Evolutionary conservation across 1,284 basidiomycete species (phyloP).

Genomic region (Puccinia horiana): DNA sequence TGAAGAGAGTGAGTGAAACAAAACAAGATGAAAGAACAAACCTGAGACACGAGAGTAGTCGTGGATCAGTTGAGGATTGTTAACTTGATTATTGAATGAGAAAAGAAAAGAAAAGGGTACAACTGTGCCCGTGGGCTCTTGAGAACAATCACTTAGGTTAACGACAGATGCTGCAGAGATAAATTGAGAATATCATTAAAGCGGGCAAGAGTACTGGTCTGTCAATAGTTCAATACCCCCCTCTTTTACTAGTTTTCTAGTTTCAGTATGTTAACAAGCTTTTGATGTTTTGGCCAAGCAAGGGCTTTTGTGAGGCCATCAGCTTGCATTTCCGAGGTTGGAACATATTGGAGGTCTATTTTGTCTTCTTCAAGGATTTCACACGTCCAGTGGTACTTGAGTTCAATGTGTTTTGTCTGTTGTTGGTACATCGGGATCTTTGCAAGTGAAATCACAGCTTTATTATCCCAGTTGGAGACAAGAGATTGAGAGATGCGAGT

Average conservation of each 20-base stretch:
- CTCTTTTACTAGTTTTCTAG: background rate
- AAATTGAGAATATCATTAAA: too few relatives aligned
- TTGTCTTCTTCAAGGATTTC: background rate
- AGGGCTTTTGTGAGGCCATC: background rate
- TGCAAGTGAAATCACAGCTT: background rate
- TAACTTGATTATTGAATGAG: too few relatives aligned
- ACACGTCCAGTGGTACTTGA: conserved; percentile 1
- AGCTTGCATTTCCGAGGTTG: background rate
- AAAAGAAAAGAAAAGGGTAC: too few relatives aligned
- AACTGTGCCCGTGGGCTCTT: too few relatives aligned
- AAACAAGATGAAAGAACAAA: too few relatives aligned
- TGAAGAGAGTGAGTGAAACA: too few relatives aligned
- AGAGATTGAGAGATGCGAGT: background rate
- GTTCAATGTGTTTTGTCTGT: conserved; percentile 3
- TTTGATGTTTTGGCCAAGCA: background rate
- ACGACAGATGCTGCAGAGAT: too few relatives aligned
- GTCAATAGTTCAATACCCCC: background rate
- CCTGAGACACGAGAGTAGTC: too few relatives aligned
- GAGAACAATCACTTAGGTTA: too few relatives aligned
- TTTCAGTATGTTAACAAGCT: background rate
- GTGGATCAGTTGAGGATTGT: too few relatives aligned
- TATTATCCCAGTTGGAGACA: background rate
- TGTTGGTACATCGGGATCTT: background rate
- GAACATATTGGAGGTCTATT: background rate
- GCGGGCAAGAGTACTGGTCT: too few relatives aligned